Evolutionary conservation across 768 basidiomycete genomes (phyloP), one percentile per base, ranked within the genome.

Genomic region (Gymnopilus junonius): DNA sequence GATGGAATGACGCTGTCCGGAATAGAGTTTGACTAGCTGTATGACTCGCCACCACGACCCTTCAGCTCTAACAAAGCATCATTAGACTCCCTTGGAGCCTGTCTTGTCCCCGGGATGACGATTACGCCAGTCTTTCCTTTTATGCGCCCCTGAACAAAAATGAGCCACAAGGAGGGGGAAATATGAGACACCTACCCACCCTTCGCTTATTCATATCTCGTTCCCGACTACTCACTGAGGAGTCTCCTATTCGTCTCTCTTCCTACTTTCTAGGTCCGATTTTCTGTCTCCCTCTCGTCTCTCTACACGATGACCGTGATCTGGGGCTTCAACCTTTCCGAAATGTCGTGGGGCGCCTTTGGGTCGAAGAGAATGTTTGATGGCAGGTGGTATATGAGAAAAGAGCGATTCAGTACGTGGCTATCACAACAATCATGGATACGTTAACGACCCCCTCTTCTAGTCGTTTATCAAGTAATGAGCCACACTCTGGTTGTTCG

Each of bases 301-400:
- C 15, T 23, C n/a, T 15, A 53, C 23, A 55, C 42, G 21, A 75
- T 75, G 73, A 58, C 69, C 10, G 55, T 69, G 1, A 77, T 76
- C 15, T 76, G 73, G 73, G 76, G 76, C 10, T 77, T 79, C 55
- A 69, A 77, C 50, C 68, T 79, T 6, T 75, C 75, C 0, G 70
- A 75, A 55, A 77, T 78, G 73, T 68, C 65, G 29, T 76, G 73
- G 75, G 62, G 64, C 40, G 74, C 76, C 2, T 76, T 79, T 61
- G 48, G 67, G n/a, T 61, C 64, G 42, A 63, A 63, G 35, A 66
- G 71, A 37, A 77, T 77, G 76, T 74, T 77, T 48, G 74, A 76
- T 45, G 61, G 58, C 37, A 59, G 67, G 25, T 77, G 74, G 75
- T 69, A 75, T 61, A 67, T 79, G 27, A 63, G 77, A 17, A 64